Base-by-base conservation (phyloP, 148 eudicot genomes). In the Chenopodium quinoa region DNA sequence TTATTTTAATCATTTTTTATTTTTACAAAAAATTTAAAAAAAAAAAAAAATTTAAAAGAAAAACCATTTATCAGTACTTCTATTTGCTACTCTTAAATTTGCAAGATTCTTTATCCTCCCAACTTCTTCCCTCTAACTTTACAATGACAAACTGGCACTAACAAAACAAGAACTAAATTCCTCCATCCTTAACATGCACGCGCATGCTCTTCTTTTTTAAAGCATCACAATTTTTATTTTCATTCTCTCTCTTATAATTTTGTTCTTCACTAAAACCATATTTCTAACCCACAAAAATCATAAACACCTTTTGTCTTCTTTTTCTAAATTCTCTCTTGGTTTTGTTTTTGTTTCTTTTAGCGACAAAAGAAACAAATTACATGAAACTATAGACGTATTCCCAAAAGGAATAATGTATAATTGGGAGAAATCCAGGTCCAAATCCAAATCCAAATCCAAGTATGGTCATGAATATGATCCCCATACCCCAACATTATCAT, bases 401-500 rank as follows among this genome's bases (percentile, higher is more conserved):
- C 14, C n/a, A 9, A n/a, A 23, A 50, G 12, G 4, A 54, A 54
- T 32, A 71, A 84, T 82, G 86, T 80, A 84, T 76, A 86, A 80
- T 68, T 74, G 72, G 81, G 86, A 86, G 58, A 89, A 85, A 81
- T 73, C 87, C 7, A 31, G 19, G 9, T 27, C 84, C 76, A 75
- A 81, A 77, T 12, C 46, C 62, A 73, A 31, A 62, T 60, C 76
- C 9, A 86, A 56, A 56, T 22, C 54, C 29, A 84, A 80, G 67
- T 84, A 27, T 72, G 48, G 27, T 56, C 31, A 74, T 68, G 63
- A 75, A 69, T 50, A 75, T 76, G 83, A 84, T 54, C 80, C 82
- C 29, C 75, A 71, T 67, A 88, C 84, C 73, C 90, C 91, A 22
- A 87, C 92, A 56, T 92, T 93, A 82, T 94, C 98, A 4, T 93